Evolutionary conservation across 2,329 filamentous ascomycete genomes (phyloP), one percentile per base, ranked within the genome.

Genomic region (Dactylonectria macrodidyma): DNA sequence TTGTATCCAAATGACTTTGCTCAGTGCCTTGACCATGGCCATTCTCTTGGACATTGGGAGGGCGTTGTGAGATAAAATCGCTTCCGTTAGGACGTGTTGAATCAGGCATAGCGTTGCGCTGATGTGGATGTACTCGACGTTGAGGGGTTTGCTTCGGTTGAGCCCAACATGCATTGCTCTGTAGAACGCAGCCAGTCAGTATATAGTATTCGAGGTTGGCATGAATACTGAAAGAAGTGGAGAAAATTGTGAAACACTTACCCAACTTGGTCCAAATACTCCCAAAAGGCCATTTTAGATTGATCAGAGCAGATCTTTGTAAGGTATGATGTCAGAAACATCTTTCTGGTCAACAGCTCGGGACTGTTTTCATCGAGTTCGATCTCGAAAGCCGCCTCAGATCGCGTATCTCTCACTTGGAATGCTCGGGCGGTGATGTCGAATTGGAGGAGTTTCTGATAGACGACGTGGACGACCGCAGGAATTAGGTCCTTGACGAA

Each of bases 1-100:
- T 22, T 69, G 67, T 44, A 69, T 69, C 67, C 67, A 69, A 55
- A 69, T 69, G 12, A 69, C 67, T 33, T 69, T 69, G 59, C 67
- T 69, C 1, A 69, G 59, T 10, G 67, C 67, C 22, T 69, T 69
- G 24, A 69, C 67, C 67, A 69, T 69, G 14, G 67, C 51, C 3
- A 55, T 50, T 8, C 67, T 11, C n/a, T 57, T 56, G n/a, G 67
- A 69, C 67, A 69, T 66, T 33, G 67, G 67, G 41, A 69, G 63
- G 44, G 56, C 63, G 22, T 59, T 69, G 38, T 69, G 67, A 4
- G 67, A 66, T 12, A 69, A 50, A 26, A 69, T 50, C 1, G 67
- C 55, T 19, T 69, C 67, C 2, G 67, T 66, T 6, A 69, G 38
- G 5, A 69, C 67, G 56, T 66, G 63, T 41, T 69, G 67, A 16